Base-by-base conservation (phyloP, 2,329 filamentous ascomycete genomes). In the Fusarium musae region DNA sequence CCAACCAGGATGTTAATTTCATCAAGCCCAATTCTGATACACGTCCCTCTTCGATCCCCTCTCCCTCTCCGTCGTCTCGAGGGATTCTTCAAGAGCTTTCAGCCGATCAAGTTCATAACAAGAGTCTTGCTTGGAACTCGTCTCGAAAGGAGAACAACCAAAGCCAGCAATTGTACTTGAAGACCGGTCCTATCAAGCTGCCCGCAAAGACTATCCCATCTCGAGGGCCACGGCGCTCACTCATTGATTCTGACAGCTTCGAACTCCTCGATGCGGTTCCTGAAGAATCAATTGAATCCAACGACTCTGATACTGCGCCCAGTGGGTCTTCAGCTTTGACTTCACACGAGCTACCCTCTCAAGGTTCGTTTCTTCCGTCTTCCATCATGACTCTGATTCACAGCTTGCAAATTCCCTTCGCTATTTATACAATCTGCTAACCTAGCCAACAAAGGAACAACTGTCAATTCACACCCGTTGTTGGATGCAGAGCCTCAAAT, bases 191-290 rank as follows among this genome's bases (percentile, higher is more conserved):
- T 44, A 34, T 65, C 71, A 71, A 71, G 65, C 53, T 57, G 36
- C 49, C 23, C 21, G 10, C 36, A 54, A 63, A 69, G 70, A 46
- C 67, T 62, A 59, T 44, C 17, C 57, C 70, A 23, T 71, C 77
- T 56, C 76, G 77, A 53, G 67, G 72, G 59, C 77, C 77, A 66
- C 79, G 78, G 42, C 81, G 80, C n/a, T 77, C 79, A 23, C 73
- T 77, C 37, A 72, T 80, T 53, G 77, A 79, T 36, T 59, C 71
- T n/a, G 78, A 81, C 34, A 80, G 75, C 3, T 83, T 83, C 64
- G 79, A 80, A 61, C 80, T 80, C 54, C 77, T 82, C 34, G 76
- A 78, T 72, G 75, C 74, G 19, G 79, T 81, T n/a, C 66, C 75
- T 42, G 80, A 82, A 54, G 80, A 81, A 66, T 64, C 76, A 44